Percentiles rank a stretch among this genome's conserved stretches.
Evolutionary conservation across 768 basidiomycete genomes (phyloP).

Genomic region (Auricularia auricula-judae): DNA sequence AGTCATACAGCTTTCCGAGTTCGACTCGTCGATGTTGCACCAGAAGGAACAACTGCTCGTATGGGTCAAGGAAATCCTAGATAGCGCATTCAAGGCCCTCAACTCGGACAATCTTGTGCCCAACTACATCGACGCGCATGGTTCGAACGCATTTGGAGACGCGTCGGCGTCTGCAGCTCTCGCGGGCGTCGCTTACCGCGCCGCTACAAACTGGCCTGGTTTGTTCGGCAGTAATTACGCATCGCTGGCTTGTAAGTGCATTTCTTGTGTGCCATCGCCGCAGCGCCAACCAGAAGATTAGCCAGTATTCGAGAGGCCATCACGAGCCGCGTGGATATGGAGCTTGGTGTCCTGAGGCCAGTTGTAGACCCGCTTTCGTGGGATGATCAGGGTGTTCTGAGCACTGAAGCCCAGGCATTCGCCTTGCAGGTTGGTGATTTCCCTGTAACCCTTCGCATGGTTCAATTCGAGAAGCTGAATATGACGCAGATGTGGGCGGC

Average conservation of each 20-base stretch:
- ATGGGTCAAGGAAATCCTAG: constrained; percentile 27
- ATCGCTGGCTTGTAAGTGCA: background rate
- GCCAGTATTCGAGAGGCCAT: constrained; percentile 22
- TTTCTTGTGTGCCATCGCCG: background rate
- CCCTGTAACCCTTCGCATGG: background rate
- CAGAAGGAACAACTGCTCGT: constrained; percentile 20
- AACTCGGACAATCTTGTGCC: constrained; percentile 21
- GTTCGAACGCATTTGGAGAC: constrained; percentile 22
- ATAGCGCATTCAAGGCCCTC: constrained; percentile 15
- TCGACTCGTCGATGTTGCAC: constrained; percentile 16
- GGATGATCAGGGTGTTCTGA: constrained; percentile 12
- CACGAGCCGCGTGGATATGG: constrained; percentile 19
- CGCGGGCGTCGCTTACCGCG: constrained; percentile 17
- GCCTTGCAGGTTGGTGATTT: background rate
- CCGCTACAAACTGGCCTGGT: constrained; percentile 17
- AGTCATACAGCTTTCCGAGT: constrained; percentile 23
- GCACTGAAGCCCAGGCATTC: constrained; percentile 12
- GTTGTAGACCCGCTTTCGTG: constrained; percentile 27
- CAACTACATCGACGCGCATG: constrained; percentile 23
- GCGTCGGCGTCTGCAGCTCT: constrained; percentile 22
- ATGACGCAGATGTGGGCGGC: background rate
- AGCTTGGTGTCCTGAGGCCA: constrained; percentile 25
- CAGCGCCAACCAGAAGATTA: background rate
- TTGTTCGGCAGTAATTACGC: constrained; percentile 23
- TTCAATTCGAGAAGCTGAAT: background rate